These are phyloP conservation scores for Penicillium desertorum DNA, from an alignment of 495 filamentous ascomycete species.

Conservation along the genomic window DNA sequence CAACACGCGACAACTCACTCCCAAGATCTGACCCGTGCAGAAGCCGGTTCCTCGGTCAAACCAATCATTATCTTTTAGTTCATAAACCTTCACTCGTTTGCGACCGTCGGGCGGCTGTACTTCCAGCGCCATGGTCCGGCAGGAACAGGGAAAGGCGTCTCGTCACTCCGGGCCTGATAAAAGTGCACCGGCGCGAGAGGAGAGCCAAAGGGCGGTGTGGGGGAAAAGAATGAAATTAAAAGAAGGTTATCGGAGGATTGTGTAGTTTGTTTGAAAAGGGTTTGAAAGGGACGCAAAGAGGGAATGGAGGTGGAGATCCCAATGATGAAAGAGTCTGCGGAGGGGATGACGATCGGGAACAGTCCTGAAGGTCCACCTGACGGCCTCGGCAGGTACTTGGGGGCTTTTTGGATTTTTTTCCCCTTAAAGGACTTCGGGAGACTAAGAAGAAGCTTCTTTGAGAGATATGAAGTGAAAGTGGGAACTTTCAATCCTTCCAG, in stretches of 20 bases:
- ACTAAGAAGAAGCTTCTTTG: neutral
- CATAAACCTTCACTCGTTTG: slow-evolving; percentile 99
- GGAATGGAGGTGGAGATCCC: slow-evolving; percentile 18
- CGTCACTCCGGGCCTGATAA: slow-evolving; percentile 46
- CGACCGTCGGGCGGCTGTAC: slow-evolving; percentile 79
- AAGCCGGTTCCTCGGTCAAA: slow-evolving; percentile 97
- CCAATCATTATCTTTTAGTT: slow-evolving; percentile 98
- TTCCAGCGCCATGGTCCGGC: slow-evolving; percentile 76
- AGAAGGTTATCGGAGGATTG: neutral
- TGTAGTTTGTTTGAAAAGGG: neutral
- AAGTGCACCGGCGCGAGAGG: slow-evolving; percentile 37
- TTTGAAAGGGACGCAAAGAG: slow-evolving; percentile 14
- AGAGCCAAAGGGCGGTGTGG: slow-evolving; percentile 23
- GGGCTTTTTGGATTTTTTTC: neutral
- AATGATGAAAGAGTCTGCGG: slow-evolving; percentile 30
- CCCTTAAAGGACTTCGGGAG: neutral
- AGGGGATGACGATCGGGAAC: slow-evolving; percentile 32
- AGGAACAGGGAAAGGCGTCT: slow-evolving; percentile 37
- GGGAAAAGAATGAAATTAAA: slow-evolving; percentile 22
- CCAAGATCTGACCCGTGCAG: slow-evolving; percentile 74
- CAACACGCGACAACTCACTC: slow-evolving; percentile 57
- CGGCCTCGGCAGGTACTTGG: slow-evolving; percentile 25
- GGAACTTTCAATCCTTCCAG: slow-evolving; percentile 14
- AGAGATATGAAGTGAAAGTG: slow-evolving; percentile 12
- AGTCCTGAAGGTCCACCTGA: slow-evolving; percentile 22